A percentile compares a stretch with the other conserved stretches of the same genome.
Evolutionary conservation across 148 eudicot species (phyloP).

Genomic region (Vaccinium darrowii): DNA sequence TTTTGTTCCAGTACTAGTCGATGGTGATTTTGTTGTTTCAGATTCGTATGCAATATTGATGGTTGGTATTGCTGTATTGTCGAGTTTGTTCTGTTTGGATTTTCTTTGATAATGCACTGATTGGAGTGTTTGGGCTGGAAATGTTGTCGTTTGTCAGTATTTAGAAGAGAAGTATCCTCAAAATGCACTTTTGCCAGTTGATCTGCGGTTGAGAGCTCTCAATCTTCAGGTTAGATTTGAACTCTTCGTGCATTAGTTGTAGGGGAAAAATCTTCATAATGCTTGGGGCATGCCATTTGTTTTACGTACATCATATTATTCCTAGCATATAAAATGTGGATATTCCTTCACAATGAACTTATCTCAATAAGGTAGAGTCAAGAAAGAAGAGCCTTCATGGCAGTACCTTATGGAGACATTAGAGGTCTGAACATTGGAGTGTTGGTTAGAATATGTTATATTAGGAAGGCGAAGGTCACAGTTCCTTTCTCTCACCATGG

Average conservation of each 20-base stretch:
- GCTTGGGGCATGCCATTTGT: not conserved
- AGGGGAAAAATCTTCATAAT: not conserved
- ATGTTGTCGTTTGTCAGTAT: conserved; percentile 37
- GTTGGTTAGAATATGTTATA: not conserved
- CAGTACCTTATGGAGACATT: not conserved
- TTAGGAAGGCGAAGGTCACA: no score
- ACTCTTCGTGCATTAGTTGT: conserved; percentile 7
- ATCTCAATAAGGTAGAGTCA: not conserved
- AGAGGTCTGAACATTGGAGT: not conserved
- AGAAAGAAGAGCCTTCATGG: not conserved
- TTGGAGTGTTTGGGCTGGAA: not conserved
- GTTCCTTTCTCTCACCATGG: not conserved
- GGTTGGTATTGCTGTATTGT: conserved; percentile 33
- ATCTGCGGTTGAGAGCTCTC: conserved; percentile 43
- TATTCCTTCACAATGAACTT: not conserved
- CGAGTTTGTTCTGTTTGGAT: not conserved
- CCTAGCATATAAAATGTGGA: not conserved
- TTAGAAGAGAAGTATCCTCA: conserved; percentile 65
- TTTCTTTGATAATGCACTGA: not conserved
- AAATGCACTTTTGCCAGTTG: conserved; percentile 47
- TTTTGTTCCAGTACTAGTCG: conserved; percentile 59
- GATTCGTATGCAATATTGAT: conserved; percentile 67
- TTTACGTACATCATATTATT: no score
- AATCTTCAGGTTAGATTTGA: conserved; percentile 53
- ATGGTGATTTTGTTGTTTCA: conserved; percentile 50